Evolutionary conservation across 2,329 filamentous ascomycete species (phyloP).

Genomic region (Alternaria novae-zelandiae): DNA sequence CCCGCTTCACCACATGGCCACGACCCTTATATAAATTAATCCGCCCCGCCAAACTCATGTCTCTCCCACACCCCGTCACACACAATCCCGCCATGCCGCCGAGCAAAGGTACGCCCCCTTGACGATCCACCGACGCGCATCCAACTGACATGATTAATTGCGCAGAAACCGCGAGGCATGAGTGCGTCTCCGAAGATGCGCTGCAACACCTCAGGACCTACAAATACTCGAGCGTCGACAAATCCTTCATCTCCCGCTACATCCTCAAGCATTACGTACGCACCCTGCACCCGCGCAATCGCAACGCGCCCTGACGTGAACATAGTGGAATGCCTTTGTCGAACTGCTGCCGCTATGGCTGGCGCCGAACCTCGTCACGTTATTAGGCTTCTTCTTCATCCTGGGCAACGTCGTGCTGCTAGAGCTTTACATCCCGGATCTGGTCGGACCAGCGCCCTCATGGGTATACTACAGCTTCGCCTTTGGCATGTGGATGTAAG

Average conservation of each 20-base stretch:
- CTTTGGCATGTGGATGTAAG: constrained; percentile 89
- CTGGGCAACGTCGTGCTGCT: constrained; percentile 79
- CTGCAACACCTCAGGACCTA: constrained; percentile 91
- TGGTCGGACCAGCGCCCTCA: constrained; percentile 83
- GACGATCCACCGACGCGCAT: constrained; percentile 17
- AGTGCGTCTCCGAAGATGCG: constrained; percentile 83
- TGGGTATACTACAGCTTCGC: constrained; percentile 98
- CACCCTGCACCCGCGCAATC: constrained; percentile 21
- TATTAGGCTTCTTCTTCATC: constrained; percentile 94
- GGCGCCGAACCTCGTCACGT: constrained; percentile 95
- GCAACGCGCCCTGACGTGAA: constrained; percentile 31
- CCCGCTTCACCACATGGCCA: constrained; percentile 23
- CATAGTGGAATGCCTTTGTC: constrained; percentile 95
- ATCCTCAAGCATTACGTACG: constrained; percentile 94
- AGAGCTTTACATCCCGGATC: constrained; percentile 83
- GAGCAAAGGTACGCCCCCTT: constrained; percentile 40
- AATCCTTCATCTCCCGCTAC: constrained; percentile 91
- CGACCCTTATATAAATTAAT: constrained; percentile 32
- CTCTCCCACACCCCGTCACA: constrained; percentile 45
- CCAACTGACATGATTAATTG: not conserved
- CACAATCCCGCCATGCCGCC: constrained; percentile 43
- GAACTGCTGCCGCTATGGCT: constrained; percentile 93
- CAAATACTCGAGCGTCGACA: constrained; percentile 97
- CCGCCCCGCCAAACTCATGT: constrained; percentile 40
- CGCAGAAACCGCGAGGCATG: constrained; percentile 68